Evolutionary conservation across 192 early-diverging fungal species (phyloP).

Genomic region (Backusella sp.): DNA sequence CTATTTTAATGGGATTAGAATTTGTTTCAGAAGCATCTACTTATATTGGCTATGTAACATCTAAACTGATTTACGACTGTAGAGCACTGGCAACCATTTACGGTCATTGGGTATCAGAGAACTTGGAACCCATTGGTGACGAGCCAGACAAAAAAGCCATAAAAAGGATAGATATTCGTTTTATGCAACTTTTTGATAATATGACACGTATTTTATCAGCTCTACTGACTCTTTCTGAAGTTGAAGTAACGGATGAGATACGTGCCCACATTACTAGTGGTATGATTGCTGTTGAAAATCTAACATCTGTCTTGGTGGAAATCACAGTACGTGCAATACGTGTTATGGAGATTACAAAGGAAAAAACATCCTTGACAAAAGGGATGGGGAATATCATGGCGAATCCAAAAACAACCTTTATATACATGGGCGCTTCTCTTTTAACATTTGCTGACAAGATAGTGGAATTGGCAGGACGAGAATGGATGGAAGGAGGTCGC

Average conservation of each 20-base stretch:
- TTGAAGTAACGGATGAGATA: not conserved
- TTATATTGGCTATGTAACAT: slow-evolving; percentile 19
- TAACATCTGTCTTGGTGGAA: slow-evolving; percentile 26
- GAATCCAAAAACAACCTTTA: slow-evolving; percentile 17
- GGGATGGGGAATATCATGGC: slow-evolving; percentile 31
- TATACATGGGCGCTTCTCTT: slow-evolving; percentile 35
- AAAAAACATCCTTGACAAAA: not conserved
- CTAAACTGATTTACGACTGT: slow-evolving; percentile 10
- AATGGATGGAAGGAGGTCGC: slow-evolving; percentile 19
- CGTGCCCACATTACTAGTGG: not conserved
- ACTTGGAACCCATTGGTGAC: slow-evolving; percentile 4
- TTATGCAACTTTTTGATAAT: slow-evolving; percentile 22
- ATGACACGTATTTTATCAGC: slow-evolving; percentile 5
- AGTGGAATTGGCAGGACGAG: slow-evolving; percentile 32
- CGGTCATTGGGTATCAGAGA: slow-evolving; percentile 24
- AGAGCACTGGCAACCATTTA: slow-evolving; percentile 16
- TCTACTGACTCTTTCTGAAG: not conserved
- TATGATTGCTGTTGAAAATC: slow-evolving; percentile 8
- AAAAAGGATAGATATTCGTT: slow-evolving; percentile 21
- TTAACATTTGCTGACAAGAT: slow-evolving; percentile 33
- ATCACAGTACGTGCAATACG: slow-evolving; percentile 25
- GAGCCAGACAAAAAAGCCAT: not conserved
- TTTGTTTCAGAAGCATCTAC: slow-evolving; percentile 8
- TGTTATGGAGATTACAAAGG: slow-evolving; percentile 26
- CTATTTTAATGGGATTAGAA: slow-evolving; percentile 21